Conservation (phyloP, 2,329 filamentous ascomycete genomes). For the Corniculantispora saksenae region DNA sequence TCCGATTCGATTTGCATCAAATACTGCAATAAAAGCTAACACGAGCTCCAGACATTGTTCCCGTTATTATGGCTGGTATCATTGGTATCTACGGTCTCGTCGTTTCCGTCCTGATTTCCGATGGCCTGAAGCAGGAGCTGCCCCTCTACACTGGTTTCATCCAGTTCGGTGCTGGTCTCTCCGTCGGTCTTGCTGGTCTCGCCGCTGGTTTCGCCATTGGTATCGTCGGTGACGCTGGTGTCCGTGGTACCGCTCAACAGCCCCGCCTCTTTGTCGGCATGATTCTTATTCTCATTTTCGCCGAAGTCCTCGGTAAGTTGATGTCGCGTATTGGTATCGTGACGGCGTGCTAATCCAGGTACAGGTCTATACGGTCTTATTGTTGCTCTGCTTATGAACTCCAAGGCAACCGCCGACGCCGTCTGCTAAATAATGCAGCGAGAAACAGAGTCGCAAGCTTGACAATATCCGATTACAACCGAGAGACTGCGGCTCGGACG, state of each 20-base stretch:
- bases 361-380: conserved; percentile 97
- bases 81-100: conserved; percentile 98
- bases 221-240: conserved; percentile 87
- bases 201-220: conserved; percentile 85
- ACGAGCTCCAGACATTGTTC: conserved; percentile 78
- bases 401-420: conserved; percentile 71
- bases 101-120: conserved; percentile 84
- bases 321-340: background rate
- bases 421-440: conserved; percentile 53
- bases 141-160: conserved; percentile 83
- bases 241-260: conserved; percentile 82
- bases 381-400: conserved; percentile 99
- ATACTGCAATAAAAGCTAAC: conserved; percentile 24
- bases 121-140: conserved; percentile 70
- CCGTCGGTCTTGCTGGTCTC: conserved; percentile 79
- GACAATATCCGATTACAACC: conserved; percentile 35
- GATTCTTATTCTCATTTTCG: conserved; percentile 99
- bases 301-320: conserved; percentile 88
- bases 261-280: conserved; percentile 91
- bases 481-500: conserved; percentile 2
- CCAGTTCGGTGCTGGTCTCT: conserved; percentile 79
- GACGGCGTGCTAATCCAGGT: background rate
- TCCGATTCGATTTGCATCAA: background rate
- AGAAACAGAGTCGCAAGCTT: conserved; percentile 29
- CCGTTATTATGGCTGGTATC: conserved; percentile 99